phyloP scores from a whole-genome alignment of 345 rosid genomes.

The Linum usitatissimum region DNA sequence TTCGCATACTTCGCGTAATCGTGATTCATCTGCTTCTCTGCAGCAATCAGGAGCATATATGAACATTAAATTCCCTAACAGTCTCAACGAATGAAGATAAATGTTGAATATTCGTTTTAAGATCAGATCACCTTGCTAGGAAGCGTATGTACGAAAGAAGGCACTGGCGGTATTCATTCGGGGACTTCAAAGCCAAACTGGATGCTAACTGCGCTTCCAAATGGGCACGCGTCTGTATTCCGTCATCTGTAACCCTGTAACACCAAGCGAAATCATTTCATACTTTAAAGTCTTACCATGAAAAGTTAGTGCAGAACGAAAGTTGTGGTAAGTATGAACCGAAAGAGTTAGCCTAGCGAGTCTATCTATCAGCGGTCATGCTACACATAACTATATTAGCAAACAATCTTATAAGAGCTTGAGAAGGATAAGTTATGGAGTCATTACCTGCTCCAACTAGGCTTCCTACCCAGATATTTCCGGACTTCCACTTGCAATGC shows the following conservation, averaged over 20 bases:
- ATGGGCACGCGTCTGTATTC: constrained; percentile 91
- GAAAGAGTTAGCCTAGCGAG: too few relatives aligned
- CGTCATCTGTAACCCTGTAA: constrained; percentile 88
- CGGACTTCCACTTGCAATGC: constrained; percentile 86
- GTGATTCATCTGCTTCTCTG: constrained; percentile 96
- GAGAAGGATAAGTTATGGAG: background rate
- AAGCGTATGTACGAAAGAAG: constrained; percentile 87
- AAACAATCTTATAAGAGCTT: too few relatives aligned
- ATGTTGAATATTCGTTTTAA: too few relatives aligned
- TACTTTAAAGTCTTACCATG: too few relatives aligned
- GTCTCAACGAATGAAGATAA: too few relatives aligned
- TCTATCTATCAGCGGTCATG: too few relatives aligned
- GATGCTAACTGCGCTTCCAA: constrained; percentile 95
- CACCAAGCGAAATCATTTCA: too few relatives aligned
- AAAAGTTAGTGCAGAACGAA: too few relatives aligned
- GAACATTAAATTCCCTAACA: constrained; percentile 1
- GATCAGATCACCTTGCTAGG: constrained; percentile 52
- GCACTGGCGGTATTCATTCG: constrained; percentile 85
- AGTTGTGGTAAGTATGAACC: too few relatives aligned
- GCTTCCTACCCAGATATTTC: constrained; percentile 94
- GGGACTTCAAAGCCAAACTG: constrained; percentile 67
- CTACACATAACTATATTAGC: too few relatives aligned
- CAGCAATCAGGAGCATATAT: constrained; percentile 11
- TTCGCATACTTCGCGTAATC: constrained; percentile 89
- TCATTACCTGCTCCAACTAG: constrained; percentile 81